These are phyloP conservation scores for Torrubiellomyces zombiae DNA, from an alignment of 2,329 filamentous ascomycete genomes.

Conservation along the genomic window DNA sequence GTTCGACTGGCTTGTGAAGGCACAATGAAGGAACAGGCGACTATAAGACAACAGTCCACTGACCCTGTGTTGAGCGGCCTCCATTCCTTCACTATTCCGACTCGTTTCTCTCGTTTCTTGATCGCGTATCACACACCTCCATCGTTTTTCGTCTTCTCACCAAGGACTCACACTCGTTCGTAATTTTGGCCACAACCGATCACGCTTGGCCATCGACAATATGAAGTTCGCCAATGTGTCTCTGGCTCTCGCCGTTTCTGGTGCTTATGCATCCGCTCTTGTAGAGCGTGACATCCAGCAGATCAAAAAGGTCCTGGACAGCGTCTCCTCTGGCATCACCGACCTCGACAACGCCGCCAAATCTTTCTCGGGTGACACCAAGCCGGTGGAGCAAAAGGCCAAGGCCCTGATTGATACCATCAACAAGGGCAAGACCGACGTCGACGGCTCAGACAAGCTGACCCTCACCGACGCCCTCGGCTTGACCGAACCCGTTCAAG, in stretches of 20 bases:
- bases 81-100: conserved; percentile 1
- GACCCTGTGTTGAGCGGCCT: too few relatives aligned
- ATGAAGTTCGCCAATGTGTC: conserved; percentile 8
- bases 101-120: conserved; percentile 2
- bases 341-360: conserved; percentile 9
- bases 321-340: conserved; percentile 5
- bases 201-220: too few relatives aligned
- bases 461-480: conserved; percentile 6
- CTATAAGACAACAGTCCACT: too few relatives aligned
- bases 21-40: too few relatives aligned
- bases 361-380: conserved; percentile 9
- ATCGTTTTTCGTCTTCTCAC: conserved; percentile 1
- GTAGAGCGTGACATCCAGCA: conserved; percentile 5
- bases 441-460: conserved; percentile 5
- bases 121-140: conserved; percentile 1
- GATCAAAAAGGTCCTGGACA: conserved; percentile 5
- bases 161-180: conserved; percentile 5
- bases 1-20: too few relatives aligned
- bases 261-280: conserved; percentile 4
- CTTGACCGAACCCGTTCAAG: conserved; percentile 6
- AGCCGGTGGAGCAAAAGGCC: conserved; percentile 7
- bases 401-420: conserved; percentile 7
- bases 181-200: not conserved
- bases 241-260: conserved; percentile 5
- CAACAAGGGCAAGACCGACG: conserved; percentile 5